A percentile compares a stretch with the other conserved stretches of the same genome.
phyloP scores from a whole-genome alignment of 306 rosid species.

The Pyrus communis region DNA sequence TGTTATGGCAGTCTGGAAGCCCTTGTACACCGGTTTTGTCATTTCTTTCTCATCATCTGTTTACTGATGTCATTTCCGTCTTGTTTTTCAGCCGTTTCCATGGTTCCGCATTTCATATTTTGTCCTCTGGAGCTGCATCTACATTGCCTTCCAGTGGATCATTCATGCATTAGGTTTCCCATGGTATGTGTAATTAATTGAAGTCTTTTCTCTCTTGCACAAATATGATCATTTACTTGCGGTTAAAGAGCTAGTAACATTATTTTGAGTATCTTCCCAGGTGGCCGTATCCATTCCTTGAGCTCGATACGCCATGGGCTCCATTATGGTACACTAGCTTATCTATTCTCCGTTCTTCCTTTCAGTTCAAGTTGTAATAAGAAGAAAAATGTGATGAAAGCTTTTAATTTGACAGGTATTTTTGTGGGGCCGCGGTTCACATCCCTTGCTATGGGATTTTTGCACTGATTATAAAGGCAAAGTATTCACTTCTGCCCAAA shows the following conservation, averaged over 20 bases:
- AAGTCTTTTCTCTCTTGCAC: not conserved
- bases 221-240: not conserved
- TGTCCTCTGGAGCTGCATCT: slow-evolving; percentile 64
- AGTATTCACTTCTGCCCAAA: slow-evolving; percentile 43
- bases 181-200: slow-evolving; percentile 20
- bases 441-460: slow-evolving; percentile 67
- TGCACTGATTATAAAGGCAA: slow-evolving; percentile 49
- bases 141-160: slow-evolving; percentile 63
- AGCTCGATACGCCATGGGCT: slow-evolving; percentile 64
- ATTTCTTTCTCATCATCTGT: not conserved
- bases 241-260: slow-evolving; percentile 2
- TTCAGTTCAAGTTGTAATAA: not conserved
- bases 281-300: slow-evolving; percentile 90
- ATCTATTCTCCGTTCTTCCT: not conserved
- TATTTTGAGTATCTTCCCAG: slow-evolving; percentile 18
- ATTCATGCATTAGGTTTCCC: slow-evolving; percentile 44
- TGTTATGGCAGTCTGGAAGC: not conserved
- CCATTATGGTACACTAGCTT: slow-evolving; percentile 58
- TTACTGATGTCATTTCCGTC: not conserved
- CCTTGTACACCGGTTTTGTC: not conserved
- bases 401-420: slow-evolving; percentile 41
- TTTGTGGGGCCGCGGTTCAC: slow-evolving; percentile 55
- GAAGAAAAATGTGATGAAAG: not conserved
- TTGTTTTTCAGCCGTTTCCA: slow-evolving; percentile 65
- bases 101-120: slow-evolving; percentile 69